phyloP scores from a whole-genome alignment of 2,329 filamentous ascomycete species.

The Raffaelea albimanens region DNA sequence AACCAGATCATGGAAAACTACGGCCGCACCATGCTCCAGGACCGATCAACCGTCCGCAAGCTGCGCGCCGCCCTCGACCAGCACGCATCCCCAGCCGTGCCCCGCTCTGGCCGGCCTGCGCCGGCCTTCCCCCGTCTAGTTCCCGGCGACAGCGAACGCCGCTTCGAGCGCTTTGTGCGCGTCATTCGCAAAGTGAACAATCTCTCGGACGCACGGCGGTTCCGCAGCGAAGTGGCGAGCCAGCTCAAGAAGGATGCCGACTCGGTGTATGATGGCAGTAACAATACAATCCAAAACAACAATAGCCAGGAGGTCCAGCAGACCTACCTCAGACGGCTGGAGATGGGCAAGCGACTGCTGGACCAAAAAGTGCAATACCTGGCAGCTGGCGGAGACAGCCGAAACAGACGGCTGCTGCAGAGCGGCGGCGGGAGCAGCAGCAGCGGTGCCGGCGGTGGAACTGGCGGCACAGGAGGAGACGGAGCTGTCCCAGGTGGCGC shows the following conservation, averaged over 20 bases:
- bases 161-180: slow-evolving; percentile 89
- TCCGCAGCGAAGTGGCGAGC: slow-evolving; percentile 84
- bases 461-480: not conserved
- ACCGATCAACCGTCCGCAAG: slow-evolving; percentile 88
- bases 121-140: slow-evolving; percentile 66
- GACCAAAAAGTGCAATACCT: slow-evolving; percentile 84
- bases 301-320: slow-evolving; percentile 46
- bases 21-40: slow-evolving; percentile 79
- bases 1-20: slow-evolving; percentile 91
- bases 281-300: slow-evolving; percentile 50
- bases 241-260: slow-evolving; percentile 80
- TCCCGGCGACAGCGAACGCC: slow-evolving; percentile 77
- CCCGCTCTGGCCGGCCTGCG: slow-evolving; percentile 29
- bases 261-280: too few relatives aligned
- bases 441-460: not conserved
- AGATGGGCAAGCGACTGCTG: slow-evolving; percentile 82
- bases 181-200: slow-evolving; percentile 83
- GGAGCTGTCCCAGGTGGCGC: not conserved
- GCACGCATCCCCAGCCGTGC: slow-evolving; percentile 69
- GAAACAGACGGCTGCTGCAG: slow-evolving; percentile 7
- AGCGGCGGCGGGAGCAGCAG: not conserved
- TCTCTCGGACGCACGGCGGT: slow-evolving; percentile 82
- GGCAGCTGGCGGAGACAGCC: slow-evolving; percentile 53
- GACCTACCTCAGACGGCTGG: slow-evolving; percentile 77
- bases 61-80: slow-evolving; percentile 87